phyloP scores from a whole-genome alignment of 2,329 filamentous ascomycete genomes.

The Arthrinium puccinioides region DNA sequence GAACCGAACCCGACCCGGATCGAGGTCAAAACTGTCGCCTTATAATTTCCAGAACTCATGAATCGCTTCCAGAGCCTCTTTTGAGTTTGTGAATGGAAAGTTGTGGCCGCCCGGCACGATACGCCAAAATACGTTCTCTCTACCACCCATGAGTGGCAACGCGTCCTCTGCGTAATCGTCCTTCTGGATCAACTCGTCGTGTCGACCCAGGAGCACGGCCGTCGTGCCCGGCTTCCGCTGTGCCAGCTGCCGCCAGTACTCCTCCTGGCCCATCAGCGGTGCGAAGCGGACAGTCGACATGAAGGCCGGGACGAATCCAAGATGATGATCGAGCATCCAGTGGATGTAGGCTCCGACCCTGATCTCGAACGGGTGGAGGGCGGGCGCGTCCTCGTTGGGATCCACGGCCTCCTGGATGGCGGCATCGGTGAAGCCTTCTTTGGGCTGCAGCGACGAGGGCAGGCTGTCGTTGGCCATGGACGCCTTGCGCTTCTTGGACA shows the following conservation, averaged over 20 bases:
- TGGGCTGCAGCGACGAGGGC: slow-evolving; percentile 11
- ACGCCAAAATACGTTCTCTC: slow-evolving; percentile 40
- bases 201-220: slow-evolving; percentile 42
- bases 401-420: slow-evolving; percentile 34
- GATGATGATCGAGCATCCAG: slow-evolving; percentile 51
- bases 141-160: slow-evolving; percentile 43
- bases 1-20: too few relatives aligned
- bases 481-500: slow-evolving; percentile 16
- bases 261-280: slow-evolving; percentile 45
- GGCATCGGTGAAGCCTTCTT: slow-evolving; percentile 28
- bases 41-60: slow-evolving; percentile 35
- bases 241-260: slow-evolving; percentile 40
- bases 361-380: slow-evolving; percentile 27
- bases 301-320: slow-evolving; percentile 53
- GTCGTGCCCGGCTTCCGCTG: slow-evolving; percentile 34
- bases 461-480: slow-evolving; percentile 6
- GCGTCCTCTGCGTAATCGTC: slow-evolving; percentile 41
- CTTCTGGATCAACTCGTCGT: slow-evolving; percentile 46
- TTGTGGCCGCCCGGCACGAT: slow-evolving; percentile 50
- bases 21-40: too few relatives aligned
- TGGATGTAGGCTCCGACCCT: slow-evolving; percentile 44
- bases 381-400: slow-evolving; percentile 11
- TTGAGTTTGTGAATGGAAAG: slow-evolving; percentile 52
- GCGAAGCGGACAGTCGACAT: slow-evolving; percentile 49
- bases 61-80: slow-evolving; percentile 36